Evolutionary conservation across 2,329 filamentous ascomycete genomes (phyloP).

Genomic region (Cercospora zeina): DNA sequence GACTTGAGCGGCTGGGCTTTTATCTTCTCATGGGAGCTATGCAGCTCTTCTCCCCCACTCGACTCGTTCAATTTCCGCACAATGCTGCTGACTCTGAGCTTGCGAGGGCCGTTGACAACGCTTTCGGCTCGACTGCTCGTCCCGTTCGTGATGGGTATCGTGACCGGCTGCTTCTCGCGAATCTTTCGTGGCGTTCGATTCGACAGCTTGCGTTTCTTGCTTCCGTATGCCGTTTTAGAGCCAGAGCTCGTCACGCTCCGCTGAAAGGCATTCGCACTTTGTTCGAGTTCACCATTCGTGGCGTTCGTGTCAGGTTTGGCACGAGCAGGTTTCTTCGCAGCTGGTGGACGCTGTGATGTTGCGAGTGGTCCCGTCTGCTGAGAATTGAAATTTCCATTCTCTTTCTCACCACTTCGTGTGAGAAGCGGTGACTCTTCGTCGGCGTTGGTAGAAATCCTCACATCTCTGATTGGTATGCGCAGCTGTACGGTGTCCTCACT

Average conservation of each 20-base stretch:
- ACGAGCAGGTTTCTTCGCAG: neutral
- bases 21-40: neutral
- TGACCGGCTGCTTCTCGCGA: conserved; percentile 14
- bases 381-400: neutral
- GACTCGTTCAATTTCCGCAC: conserved; percentile 17
- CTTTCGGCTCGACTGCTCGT: conserved; percentile 18
- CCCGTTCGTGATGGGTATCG: neutral
- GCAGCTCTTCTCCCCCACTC: conserved; percentile 8
- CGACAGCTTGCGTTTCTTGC: conserved; percentile 21
- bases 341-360: neutral
- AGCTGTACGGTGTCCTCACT: conserved; percentile 7
- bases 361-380: neutral
- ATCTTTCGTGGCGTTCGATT: conserved; percentile 19
- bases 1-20: neutral
- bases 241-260: neutral
- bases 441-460: neutral
- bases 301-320: neutral
- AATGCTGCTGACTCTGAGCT: conserved; percentile 24
- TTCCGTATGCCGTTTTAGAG: neutral
- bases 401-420: neutral
- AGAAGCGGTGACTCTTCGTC: conserved; percentile 1
- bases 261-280: neutral
- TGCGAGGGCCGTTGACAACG: conserved; percentile 23
- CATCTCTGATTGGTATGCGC: conserved; percentile 3
- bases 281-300: neutral